phyloP scores from a whole-genome alignment of 768 basidiomycete genomes.

The Trichaptum fuscoviolaceum region DNA sequence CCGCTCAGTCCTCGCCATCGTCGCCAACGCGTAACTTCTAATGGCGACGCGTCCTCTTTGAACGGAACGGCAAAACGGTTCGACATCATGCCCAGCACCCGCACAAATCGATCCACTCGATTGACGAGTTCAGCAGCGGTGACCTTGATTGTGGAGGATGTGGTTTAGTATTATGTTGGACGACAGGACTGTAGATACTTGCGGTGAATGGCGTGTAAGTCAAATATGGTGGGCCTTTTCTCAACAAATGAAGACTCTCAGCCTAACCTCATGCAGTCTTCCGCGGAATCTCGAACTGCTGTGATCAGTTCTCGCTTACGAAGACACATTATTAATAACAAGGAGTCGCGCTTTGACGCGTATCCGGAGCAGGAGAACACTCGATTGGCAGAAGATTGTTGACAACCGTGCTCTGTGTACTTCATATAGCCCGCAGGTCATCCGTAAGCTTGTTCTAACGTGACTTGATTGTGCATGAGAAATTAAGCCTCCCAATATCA shows the following conservation, averaged over 20 bases:
- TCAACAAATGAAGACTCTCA: too few relatives aligned
- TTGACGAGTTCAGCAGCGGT: too few relatives aligned
- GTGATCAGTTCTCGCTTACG: slow-evolving; percentile 29
- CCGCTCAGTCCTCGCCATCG: slow-evolving; percentile 39
- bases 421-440: slow-evolving; percentile 99
- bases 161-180: slow-evolving; percentile 59
- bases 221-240: too few relatives aligned
- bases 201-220: too few relatives aligned
- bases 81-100: slow-evolving; percentile 46
- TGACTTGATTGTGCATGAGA: not conserved
- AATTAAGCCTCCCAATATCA: slow-evolving; percentile 24
- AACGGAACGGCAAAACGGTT: slow-evolving; percentile 60
- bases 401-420: slow-evolving; percentile 97
- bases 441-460: slow-evolving; percentile 54
- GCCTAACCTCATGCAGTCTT: too few relatives aligned
- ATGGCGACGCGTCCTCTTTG: slow-evolving; percentile 49
- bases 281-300: too few relatives aligned
- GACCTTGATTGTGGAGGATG: too few relatives aligned
- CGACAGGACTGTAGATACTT: too few relatives aligned
- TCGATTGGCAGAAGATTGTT: slow-evolving; percentile 87
- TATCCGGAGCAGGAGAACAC: slow-evolving; percentile 98
- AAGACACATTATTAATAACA: slow-evolving; percentile 98
- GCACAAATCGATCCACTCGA: too few relatives aligned
- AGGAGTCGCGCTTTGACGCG: slow-evolving; percentile 95
- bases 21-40: slow-evolving; percentile 50